Conservation (phyloP, 2,329 filamentous ascomycete genomes). For the Myotisia sp. region DNA sequence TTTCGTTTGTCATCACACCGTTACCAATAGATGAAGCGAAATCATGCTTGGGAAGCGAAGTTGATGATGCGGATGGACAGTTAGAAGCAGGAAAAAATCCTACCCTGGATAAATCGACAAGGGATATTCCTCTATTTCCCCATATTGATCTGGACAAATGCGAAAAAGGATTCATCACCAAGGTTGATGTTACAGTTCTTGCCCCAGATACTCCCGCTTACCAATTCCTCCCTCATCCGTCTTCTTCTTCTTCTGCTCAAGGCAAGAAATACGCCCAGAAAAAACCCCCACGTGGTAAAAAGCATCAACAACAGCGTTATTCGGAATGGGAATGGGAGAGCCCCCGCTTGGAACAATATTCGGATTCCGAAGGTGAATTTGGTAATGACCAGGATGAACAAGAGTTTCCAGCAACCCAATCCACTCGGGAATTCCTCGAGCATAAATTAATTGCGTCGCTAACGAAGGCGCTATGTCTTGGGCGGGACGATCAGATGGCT, state of each 20-base stretch:
- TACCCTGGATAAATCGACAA: constrained; percentile 5
- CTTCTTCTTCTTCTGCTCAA: background rate
- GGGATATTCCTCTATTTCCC: constrained; percentile 19
- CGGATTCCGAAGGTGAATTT: background rate
- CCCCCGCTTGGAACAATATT: no score
- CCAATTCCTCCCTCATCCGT: constrained; percentile 4
- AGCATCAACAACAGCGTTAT: background rate
- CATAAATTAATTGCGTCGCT: constrained; percentile 2
- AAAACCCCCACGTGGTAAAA: constrained; percentile 4
- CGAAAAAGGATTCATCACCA: constrained; percentile 20
- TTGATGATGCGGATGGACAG: background rate
- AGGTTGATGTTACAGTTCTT: constrained; percentile 27
- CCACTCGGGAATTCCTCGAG: background rate
- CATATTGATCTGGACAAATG: constrained; percentile 20
- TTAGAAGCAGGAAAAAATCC: background rate
- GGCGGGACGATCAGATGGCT: background rate
- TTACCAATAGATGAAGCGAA: constrained; percentile 17
- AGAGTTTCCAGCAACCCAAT: background rate
- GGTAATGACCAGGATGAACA: background rate
- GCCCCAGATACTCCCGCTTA: constrained; percentile 19
- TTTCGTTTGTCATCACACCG: constrained; percentile 36
- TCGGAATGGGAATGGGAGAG: no score
- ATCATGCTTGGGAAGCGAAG: background rate
- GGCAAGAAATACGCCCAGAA: background rate
- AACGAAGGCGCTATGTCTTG: background rate